Conservation (phyloP, 2,329 filamentous ascomycete genomes). For the Dryadomyces quercus-mongolicae region DNA sequence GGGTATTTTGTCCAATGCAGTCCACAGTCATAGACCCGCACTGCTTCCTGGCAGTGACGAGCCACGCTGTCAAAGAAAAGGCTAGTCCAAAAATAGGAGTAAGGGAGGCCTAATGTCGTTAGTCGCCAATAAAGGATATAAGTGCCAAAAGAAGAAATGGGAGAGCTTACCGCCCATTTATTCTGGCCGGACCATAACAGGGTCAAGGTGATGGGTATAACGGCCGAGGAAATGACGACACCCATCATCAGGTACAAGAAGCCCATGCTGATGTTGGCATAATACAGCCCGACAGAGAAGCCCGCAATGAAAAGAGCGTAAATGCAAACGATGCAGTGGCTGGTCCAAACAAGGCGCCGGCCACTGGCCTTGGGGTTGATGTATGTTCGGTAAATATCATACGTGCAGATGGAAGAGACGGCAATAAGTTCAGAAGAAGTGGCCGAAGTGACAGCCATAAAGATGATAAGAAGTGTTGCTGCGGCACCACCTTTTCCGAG, state of each 20-base stretch:
- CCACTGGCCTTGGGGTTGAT: constrained; percentile 68
- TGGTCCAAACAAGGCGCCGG: constrained; percentile 67
- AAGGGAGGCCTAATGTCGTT: constrained; percentile 36
- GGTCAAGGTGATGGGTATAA: constrained; percentile 70
- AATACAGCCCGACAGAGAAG: constrained; percentile 64
- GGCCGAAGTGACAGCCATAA: constrained; percentile 82
- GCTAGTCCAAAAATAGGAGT: constrained; percentile 58
- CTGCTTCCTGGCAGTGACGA: constrained; percentile 60
- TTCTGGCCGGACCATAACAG: constrained; percentile 74
- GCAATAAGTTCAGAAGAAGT: constrained; percentile 77
- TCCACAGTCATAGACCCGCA: constrained; percentile 57
- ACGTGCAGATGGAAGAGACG: constrained; percentile 78
- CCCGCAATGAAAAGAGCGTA: constrained; percentile 69
- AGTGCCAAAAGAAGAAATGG: not conserved
- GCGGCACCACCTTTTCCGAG: constrained; percentile 72
- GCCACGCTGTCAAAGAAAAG: constrained; percentile 62
- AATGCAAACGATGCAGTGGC: constrained; percentile 54
- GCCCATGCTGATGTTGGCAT: constrained; percentile 72
- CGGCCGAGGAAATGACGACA: constrained; percentile 75
- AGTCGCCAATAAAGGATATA: not conserved
- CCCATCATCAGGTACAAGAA: constrained; percentile 72
- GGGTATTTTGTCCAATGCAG: constrained; percentile 73
- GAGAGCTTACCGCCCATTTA: constrained; percentile 41
- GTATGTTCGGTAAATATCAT: constrained; percentile 81
- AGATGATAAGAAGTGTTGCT: constrained; percentile 67